These are phyloP conservation scores for Fusarium goolgardi DNA, from an alignment of 2,329 filamentous ascomycete genomes.

Conservation along the genomic window DNA sequence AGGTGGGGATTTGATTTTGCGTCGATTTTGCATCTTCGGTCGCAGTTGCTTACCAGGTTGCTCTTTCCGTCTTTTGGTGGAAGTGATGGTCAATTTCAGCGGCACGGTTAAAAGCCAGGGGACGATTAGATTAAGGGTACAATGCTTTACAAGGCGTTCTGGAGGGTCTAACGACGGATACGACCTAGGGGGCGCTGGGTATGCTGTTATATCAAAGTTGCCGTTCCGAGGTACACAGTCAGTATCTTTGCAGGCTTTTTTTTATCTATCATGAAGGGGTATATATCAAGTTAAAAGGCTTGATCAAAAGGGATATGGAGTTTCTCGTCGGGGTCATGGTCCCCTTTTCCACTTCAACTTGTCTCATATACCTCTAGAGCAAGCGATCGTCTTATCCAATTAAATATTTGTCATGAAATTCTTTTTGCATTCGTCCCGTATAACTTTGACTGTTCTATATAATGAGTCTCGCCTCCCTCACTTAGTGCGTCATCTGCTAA, in stretches of 20 bases:
- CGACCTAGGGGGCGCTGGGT: constrained; percentile 40
- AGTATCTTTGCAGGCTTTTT: constrained; percentile 6
- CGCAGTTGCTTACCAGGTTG: background rate
- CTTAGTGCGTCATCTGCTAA: background rate
- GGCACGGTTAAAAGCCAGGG: constrained; percentile 12
- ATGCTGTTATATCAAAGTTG: constrained; percentile 30
- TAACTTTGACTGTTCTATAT: background rate
- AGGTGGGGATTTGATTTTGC: constrained; percentile 14
- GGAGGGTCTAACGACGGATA: constrained; percentile 45
- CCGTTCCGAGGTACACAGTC: constrained; percentile 13
- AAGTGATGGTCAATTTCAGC: background rate
- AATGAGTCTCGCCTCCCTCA: background rate
- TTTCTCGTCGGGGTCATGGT: constrained; percentile 32
- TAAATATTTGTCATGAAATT: constrained; percentile 28
- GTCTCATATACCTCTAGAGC: constrained; percentile 46
- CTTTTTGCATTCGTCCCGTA: background rate
- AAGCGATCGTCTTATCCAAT: constrained; percentile 42
- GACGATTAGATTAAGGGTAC: constrained; percentile 21
- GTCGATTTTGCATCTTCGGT: background rate
- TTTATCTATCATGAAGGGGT: constrained; percentile 16
- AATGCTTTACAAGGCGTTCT: constrained; percentile 44
- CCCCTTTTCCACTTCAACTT: constrained; percentile 31
- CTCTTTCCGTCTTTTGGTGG: background rate
- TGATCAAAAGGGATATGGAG: constrained; percentile 32
- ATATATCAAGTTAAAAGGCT: constrained; percentile 22